Evolutionary conservation across 176 grass and related monocot genomes (phyloP), one percentile per base, ranked within the genome.

Genomic region (Oryza punctata): DNA sequence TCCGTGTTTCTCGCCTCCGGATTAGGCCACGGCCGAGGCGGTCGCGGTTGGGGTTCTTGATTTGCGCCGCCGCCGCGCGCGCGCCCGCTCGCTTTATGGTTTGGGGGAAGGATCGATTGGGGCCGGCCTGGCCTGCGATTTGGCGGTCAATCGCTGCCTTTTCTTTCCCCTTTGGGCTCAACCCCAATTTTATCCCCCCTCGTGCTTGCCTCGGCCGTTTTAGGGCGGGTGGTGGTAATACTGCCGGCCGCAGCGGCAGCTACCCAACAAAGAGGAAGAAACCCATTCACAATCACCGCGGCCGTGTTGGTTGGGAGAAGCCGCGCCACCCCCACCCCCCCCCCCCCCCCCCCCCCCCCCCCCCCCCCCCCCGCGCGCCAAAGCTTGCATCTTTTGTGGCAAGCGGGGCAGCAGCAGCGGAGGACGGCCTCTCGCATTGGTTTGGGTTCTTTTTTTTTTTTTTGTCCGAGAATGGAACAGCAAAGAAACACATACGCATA

Each of bases 161-260:
- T 88, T 78, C 78, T 90, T 91, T 80, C 85, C 86, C 82, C 82
- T 89, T 89, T 85, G 68, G 90, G 83, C 82, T 92, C 72, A 49
- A 52, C 14, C 83, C 89, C 73, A 88, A 81, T 85, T 88, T 83
- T 79, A 90, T 79, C 65, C 80, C 68, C 74, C 60, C 69, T 72
- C 61, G 19, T 67, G n/a, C 66, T 50, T 87, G 78, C 82, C 72
- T 33, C 66, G 33, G 72, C 61, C 47, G 81, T 78, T 91, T 85
- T 73, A 60, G 81, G 67, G 16, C 12, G 35, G 35, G 40, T 11
- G 12, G 2, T 19, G 67, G 24, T 65, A 43, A 54, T 75, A 61
- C 81, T 47, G 35, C 32, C 5, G 32, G 32, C 32, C 33, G 83
- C 45, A 14, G 45, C 18, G 18, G 50, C 71, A 76, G 88, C 78